Evolutionary conservation across 108 stramenopile genomes (phyloP).

Genomic region (Licmophora abbreviata): DNA sequence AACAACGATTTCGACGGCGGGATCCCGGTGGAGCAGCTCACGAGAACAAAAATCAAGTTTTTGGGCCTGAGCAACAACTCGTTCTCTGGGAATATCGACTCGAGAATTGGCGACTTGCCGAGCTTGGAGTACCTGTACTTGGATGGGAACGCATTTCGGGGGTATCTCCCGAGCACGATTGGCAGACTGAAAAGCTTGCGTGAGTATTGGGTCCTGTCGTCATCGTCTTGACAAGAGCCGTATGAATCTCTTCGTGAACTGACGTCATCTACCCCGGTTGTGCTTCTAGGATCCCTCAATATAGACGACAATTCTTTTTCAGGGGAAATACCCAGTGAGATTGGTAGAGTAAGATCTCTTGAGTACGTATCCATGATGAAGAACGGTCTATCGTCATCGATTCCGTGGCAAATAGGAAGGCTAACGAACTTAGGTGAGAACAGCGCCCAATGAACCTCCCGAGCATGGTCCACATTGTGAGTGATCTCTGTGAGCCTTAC

Average conservation of each 20-base stretch:
- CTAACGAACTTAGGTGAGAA: constrained; percentile 27
- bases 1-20: constrained; percentile 46
- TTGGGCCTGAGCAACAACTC: constrained; percentile 52
- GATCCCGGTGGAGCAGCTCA: constrained; percentile 24
- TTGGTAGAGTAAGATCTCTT: constrained; percentile 35
- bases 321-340: constrained; percentile 1
- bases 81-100: constrained; percentile 40
- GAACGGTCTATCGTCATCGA: constrained; percentile 31
- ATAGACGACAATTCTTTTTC: constrained; percentile 1
- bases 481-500: not conserved
- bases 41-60: constrained; percentile 38
- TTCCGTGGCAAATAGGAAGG: constrained; percentile 23
- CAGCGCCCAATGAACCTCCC: too few relatives aligned
- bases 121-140: constrained; percentile 52
- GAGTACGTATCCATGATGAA: constrained; percentile 34
- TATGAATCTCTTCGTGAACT: not conserved
- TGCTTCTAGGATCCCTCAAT: not conserved
- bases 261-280: not conserved
- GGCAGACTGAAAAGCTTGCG: constrained; percentile 22
- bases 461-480: not conserved
- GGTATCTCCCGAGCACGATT: constrained; percentile 38
- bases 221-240: not conserved
- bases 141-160: constrained; percentile 50
- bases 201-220: constrained; percentile 6
- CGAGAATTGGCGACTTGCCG: constrained; percentile 18